Evolutionary conservation across 2,329 filamentous ascomycete genomes (phyloP).

Genomic region (Moelleriella libera): DNA sequence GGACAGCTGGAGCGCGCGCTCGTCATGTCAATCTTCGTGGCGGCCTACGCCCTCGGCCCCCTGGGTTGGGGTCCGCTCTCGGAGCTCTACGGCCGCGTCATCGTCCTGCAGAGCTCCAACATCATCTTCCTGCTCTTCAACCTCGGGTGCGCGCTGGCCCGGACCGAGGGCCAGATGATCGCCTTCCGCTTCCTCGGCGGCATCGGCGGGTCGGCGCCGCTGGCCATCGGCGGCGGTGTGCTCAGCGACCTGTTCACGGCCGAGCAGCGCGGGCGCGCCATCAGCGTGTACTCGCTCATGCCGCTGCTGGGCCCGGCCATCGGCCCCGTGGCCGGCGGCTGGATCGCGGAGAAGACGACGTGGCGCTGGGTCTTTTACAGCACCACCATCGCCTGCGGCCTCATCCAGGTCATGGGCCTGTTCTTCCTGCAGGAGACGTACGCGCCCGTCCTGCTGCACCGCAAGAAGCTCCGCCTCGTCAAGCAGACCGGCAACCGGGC

Average conservation of each 20-base stretch:
- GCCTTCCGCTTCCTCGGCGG: constrained; percentile 46
- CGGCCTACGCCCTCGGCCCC: constrained; percentile 40
- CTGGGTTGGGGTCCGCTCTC: constrained; percentile 47
- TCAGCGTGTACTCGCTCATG: constrained; percentile 48
- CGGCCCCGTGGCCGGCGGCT: constrained; percentile 29
- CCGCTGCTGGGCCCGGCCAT: constrained; percentile 43
- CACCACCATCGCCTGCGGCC: constrained; percentile 45
- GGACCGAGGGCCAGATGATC: constrained; percentile 46
- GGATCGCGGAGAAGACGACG: constrained; percentile 30
- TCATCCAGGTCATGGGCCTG: constrained; percentile 43
- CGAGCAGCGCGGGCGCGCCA: constrained; percentile 44
- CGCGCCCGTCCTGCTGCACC: constrained; percentile 41
- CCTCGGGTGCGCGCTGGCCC: constrained; percentile 43
- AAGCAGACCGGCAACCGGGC: constrained; percentile 39
- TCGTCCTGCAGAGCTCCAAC: constrained; percentile 33
- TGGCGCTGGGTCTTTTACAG: constrained; percentile 67
- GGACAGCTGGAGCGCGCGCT: constrained; percentile 26
- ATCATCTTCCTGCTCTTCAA: constrained; percentile 45
- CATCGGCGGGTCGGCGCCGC: constrained; percentile 44
- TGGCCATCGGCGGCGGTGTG: constrained; percentile 54
- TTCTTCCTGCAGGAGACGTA: constrained; percentile 50
- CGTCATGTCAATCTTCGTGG: constrained; percentile 27
- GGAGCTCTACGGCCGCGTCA: constrained; percentile 42
- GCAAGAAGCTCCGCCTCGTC: constrained; percentile 42
- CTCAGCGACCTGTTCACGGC: constrained; percentile 47